These are phyloP conservation scores for Phylloporus sp. DNA, from an alignment of 768 basidiomycete species.

Conservation along the genomic window DNA sequence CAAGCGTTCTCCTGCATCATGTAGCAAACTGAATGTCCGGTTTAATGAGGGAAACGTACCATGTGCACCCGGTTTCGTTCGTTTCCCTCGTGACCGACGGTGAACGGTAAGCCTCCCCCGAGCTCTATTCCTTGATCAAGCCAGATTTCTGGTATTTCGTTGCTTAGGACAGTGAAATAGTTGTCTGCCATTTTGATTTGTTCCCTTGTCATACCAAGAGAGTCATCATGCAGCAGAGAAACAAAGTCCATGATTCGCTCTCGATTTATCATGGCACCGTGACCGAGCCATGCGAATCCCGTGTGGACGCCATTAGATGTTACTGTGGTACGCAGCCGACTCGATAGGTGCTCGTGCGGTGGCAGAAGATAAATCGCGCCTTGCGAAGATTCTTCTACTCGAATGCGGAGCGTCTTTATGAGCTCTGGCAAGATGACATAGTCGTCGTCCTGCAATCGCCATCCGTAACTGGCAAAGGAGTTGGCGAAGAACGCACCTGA, in stretches of 20 bases:
- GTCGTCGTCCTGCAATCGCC: conserved; percentile 54
- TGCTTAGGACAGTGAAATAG: conserved; percentile 57
- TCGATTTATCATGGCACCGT: conserved; percentile 52
- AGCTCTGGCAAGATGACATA: conserved; percentile 57
- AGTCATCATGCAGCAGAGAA: conserved; percentile 34
- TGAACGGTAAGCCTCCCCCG: conserved; percentile 57
- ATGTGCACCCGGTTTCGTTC: conserved; percentile 56
- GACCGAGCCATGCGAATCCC: conserved; percentile 62
- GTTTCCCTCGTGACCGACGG: conserved; percentile 52
- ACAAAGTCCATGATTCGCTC: conserved; percentile 45
- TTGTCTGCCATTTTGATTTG: conserved; percentile 67
- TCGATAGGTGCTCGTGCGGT: conserved; percentile 56
- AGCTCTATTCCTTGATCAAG: conserved; percentile 59
- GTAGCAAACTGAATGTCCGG: background rate
- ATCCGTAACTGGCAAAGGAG: conserved; percentile 3
- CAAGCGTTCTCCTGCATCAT: conserved; percentile 41
- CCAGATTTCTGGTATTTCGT: conserved; percentile 55
- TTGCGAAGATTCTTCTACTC: conserved; percentile 28
- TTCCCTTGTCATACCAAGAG: conserved; percentile 42
- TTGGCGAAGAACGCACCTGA: conserved; percentile 38
- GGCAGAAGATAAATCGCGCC: conserved; percentile 51
- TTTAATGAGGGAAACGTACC: conserved; percentile 35
- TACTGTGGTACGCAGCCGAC: conserved; percentile 42
- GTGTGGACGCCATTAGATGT: conserved; percentile 40
- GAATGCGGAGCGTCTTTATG: conserved; percentile 44